Conservation (phyloP, 306 rosid genomes). For the Malus sieversii region DNA sequence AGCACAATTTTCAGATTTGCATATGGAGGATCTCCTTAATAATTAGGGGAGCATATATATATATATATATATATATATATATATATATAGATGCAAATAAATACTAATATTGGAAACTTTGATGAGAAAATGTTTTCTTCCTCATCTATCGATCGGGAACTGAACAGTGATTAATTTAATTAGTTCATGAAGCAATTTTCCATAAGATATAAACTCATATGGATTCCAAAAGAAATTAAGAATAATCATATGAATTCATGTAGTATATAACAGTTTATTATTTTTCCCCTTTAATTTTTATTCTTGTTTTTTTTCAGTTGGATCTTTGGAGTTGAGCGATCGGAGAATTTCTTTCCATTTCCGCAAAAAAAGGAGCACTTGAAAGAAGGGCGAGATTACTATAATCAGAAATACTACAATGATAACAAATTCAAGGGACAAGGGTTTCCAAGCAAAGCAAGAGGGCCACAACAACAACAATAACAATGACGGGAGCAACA, state of each 20-base stretch:
- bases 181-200: neutral
- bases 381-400: neutral
- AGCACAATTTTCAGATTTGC: neutral
- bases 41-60: neutral
- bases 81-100: neutral
- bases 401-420: slow-evolving; percentile 19
- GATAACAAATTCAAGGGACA: slow-evolving; percentile 49
- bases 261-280: neutral
- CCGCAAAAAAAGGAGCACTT: neutral
- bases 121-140: neutral
- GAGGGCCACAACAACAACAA: slow-evolving; percentile 19
- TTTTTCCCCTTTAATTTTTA: neutral
- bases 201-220: neutral
- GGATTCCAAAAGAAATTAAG: neutral
- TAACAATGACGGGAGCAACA: slow-evolving; percentile 1
- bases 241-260: neutral
- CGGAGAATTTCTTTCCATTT: neutral
- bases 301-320: neutral
- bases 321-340: slow-evolving; percentile 2
- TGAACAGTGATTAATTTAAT: neutral
- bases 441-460: slow-evolving; percentile 35
- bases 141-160: neutral
- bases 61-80: neutral
- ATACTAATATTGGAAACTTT: neutral
- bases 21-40: neutral